phyloP scores from a whole-genome alignment of 495 filamentous ascomycete genomes.

The Barbatosphaeria neglecta region DNA sequence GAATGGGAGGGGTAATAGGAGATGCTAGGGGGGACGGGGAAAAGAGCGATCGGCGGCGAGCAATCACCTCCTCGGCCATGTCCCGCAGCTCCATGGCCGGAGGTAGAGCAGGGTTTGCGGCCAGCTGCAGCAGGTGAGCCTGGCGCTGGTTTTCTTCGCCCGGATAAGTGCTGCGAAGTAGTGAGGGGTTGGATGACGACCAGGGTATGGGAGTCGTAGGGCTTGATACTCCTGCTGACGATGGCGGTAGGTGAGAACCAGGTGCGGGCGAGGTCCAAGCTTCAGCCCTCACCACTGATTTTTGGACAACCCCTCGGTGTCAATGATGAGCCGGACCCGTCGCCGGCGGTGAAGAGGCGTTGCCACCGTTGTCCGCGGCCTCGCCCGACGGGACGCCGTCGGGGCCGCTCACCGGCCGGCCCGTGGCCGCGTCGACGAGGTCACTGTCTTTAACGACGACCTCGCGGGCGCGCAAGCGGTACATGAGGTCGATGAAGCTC shows the following conservation, averaged over 20 bases:
- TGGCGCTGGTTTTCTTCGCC: background rate
- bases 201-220: background rate
- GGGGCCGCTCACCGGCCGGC: background rate
- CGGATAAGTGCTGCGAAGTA: background rate
- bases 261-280: background rate
- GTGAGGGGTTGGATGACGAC: background rate
- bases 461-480: constrained; percentile 23
- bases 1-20: no score
- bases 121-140: background rate
- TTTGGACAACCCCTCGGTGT: background rate
- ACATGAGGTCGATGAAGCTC: constrained; percentile 30
- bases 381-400: background rate
- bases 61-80: background rate
- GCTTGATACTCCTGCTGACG: background rate
- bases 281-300: background rate
- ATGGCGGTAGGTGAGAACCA: background rate
- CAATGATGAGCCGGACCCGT: background rate
- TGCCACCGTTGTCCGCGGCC: background rate
- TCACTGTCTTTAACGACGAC: constrained; percentile 25
- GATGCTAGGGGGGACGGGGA: background rate
- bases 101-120: background rate
- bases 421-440: constrained; percentile 21
- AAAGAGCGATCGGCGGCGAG: background rate
- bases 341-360: background rate
- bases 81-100: background rate